phyloP scores from a whole-genome alignment of 192 early-diverging fungal genomes.

The Rhizophagus prolifer region DNA sequence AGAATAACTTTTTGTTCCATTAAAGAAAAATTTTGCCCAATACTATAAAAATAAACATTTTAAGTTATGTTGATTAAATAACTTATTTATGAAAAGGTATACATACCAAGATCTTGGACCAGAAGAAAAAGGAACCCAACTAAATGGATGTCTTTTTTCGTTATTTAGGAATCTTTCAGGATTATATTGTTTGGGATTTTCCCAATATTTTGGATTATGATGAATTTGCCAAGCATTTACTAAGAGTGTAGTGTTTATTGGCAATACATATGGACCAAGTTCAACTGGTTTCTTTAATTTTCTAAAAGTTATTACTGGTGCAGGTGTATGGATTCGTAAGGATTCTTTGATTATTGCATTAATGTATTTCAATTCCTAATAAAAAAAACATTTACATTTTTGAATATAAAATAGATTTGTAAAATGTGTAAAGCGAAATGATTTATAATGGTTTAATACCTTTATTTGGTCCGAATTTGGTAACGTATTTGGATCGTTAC shows the following conservation, averaged over 20 bases:
- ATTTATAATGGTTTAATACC: not conserved
- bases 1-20: slow-evolving; percentile 2
- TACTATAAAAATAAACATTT: not conserved
- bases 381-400: not conserved
- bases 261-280: not conserved
- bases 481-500: not conserved
- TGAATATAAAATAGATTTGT: not conserved
- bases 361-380: slow-evolving; percentile 1
- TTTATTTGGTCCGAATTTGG: not conserved
- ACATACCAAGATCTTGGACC: not conserved
- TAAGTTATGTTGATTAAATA: too few species aligned
- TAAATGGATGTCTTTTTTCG: not conserved
- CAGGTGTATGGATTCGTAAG: not conserved
- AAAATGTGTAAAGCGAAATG: not conserved
- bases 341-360: slow-evolving; percentile 2
- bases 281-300: not conserved
- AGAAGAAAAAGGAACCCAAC: not conserved
- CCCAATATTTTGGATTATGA: not conserved
- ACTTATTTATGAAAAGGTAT: too few species aligned
- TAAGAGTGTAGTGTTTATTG: not conserved
- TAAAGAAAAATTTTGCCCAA: slow-evolving; percentile 1
- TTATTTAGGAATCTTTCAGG: not conserved
- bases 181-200: not conserved
- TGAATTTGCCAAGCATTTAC: not conserved
- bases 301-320: not conserved